Conservation (phyloP, 768 basidiomycete species). For the Amanita exitialis region DNA sequence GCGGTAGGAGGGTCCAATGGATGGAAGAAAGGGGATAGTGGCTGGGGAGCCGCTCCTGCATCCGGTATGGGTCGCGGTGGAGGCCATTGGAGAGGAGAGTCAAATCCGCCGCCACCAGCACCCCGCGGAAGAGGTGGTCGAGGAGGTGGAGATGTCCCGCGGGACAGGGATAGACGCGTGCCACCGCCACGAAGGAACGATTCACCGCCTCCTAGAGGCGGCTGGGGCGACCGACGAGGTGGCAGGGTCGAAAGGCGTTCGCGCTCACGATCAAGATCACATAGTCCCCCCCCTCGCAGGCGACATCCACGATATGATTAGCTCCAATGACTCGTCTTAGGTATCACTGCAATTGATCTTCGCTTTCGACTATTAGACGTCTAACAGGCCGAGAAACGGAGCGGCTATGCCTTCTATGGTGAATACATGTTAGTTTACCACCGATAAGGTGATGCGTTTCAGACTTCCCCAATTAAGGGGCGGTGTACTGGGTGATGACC, state of each 20-base stretch:
- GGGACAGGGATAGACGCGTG: constrained; percentile 31
- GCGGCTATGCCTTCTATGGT: too few relatives aligned
- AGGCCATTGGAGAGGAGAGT: constrained; percentile 71
- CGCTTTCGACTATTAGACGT: too few relatives aligned
- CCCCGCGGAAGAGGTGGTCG: constrained; percentile 35
- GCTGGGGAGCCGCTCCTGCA: constrained; percentile 21
- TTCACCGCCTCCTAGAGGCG: constrained; percentile 40
- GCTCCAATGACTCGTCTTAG: not conserved
- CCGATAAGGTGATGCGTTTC: too few relatives aligned
- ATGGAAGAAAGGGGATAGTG: constrained; percentile 24
- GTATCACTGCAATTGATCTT: not conserved
- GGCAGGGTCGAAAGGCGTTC: constrained; percentile 29
- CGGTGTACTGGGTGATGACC: too few relatives aligned
- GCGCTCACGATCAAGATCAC: constrained; percentile 27
- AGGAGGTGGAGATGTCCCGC: constrained; percentile 21
- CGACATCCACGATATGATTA: constrained; percentile 24
- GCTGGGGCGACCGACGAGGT: constrained; percentile 26
- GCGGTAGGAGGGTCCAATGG: constrained; percentile 16
- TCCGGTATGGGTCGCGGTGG: constrained; percentile 29
- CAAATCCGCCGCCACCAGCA: constrained; percentile 36
- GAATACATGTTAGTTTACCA: too few relatives aligned
- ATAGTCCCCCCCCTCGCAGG: constrained; percentile 28
- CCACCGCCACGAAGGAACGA: constrained; percentile 37
- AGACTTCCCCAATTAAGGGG: too few relatives aligned
- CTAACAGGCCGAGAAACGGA: too few relatives aligned